Evolutionary conservation across 441 rosid species (phyloP), one percentile per base, ranked within the genome.

Genomic region (Syzygium malaccense): DNA sequence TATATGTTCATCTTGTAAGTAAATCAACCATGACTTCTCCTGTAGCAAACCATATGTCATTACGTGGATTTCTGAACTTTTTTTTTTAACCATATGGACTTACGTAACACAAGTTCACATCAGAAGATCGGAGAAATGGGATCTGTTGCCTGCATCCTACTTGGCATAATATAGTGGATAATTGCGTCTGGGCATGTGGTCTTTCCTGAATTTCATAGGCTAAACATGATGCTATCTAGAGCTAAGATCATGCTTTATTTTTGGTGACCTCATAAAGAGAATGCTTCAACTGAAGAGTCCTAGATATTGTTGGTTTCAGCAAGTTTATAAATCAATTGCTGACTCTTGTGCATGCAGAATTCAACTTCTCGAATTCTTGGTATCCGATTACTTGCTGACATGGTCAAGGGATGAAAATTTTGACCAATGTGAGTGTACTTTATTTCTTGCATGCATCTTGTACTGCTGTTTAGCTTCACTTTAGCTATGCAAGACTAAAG

Each of bases 281-380:
- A 75, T 75, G n/a, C 28, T 20, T 41, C 14, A 75, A 41, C 18
- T 23, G 75, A 33, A 48, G 75, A 71, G 25, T 26, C 75, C 62
- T 33, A 60, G 32, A 62, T 80, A 15, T 48, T 4, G 10, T 75
- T 75, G 83, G 51, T 75, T 64, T 75, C 18, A 41, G 2, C 4
- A 19, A 13, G 20, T 45, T 85, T 60, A 33, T 51, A 80, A 88
- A 33, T 71, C 58, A 33, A n/a, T n/a, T 64, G 64, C 51, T 89
- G 64, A 55, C 68, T 33, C 13, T 75, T 57, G 17, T 78, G 86
- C 83, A 64, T 75, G 91, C 96, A 98, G 98, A 95, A 95, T 96
- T 90, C 98, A 97, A 94, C 97, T 96, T 85, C 89, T 92, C 8
- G 99, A 96, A 92, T 94, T 97, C 91, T 86, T 96, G 91, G 88